Conservation (phyloP, 1,284 basidiomycete species). For the Trichosporon ovoides region DNA sequence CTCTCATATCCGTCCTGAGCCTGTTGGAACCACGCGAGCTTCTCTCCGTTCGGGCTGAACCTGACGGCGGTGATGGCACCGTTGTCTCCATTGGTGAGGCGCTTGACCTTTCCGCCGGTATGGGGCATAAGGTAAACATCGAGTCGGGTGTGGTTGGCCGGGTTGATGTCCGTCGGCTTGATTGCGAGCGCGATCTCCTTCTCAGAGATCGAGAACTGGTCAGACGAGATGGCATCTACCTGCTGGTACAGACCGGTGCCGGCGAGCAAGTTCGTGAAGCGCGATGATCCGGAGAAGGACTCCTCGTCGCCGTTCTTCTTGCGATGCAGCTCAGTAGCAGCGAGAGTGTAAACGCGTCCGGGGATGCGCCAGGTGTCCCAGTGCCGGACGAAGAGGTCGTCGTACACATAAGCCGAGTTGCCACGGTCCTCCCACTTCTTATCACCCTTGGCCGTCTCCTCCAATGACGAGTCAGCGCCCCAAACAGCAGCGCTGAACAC, state of each 20-base stretch:
- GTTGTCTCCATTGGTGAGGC: slow-evolving; percentile 71
- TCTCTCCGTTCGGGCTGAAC: slow-evolving; percentile 62
- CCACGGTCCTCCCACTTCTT: slow-evolving; percentile 66
- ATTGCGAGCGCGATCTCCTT: slow-evolving; percentile 72
- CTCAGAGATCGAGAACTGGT: slow-evolving; percentile 56
- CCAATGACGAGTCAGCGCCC: slow-evolving; percentile 61
- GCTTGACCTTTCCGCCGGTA: slow-evolving; percentile 15
- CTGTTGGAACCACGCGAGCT: slow-evolving; percentile 79
- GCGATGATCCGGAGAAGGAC: slow-evolving; percentile 35
- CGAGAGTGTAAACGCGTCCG: slow-evolving; percentile 55
- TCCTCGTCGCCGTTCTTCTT: slow-evolving; percentile 38
- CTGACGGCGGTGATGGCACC: slow-evolving; percentile 69
- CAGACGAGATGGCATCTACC: slow-evolving; percentile 73
- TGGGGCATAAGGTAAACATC: slow-evolving; percentile 48
- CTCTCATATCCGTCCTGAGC: slow-evolving; percentile 81
- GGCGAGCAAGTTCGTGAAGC: slow-evolving; percentile 60
- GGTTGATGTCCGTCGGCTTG: slow-evolving; percentile 67
- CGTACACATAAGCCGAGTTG: slow-evolving; percentile 69
- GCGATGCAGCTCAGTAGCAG: slow-evolving; percentile 42
- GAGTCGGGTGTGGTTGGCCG: slow-evolving; percentile 56
- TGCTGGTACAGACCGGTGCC: slow-evolving; percentile 56
- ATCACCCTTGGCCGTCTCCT: slow-evolving; percentile 62
- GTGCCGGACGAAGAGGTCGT: slow-evolving; percentile 68
- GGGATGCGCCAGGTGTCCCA: slow-evolving; percentile 83
- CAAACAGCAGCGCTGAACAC: slow-evolving; percentile 71